Evolutionary conservation across 2,329 filamentous ascomycete genomes (phyloP).

Genomic region (Lecanicillium sp.): DNA sequence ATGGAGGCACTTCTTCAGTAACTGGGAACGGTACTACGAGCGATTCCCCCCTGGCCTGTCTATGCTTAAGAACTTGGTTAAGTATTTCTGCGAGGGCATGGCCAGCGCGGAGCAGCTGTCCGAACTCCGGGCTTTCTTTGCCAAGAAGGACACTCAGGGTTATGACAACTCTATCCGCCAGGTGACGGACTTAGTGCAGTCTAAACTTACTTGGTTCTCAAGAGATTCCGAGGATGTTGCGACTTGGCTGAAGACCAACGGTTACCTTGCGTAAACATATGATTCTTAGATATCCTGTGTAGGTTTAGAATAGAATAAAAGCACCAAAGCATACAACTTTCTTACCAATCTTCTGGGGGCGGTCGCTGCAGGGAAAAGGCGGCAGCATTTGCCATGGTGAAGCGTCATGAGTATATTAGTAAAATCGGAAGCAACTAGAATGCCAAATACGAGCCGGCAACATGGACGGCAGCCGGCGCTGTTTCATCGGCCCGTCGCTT

Average conservation of each 20-base stretch:
- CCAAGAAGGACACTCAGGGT: constrained; percentile 70
- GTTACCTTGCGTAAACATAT: constrained; percentile 20
- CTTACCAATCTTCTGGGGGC: no score
- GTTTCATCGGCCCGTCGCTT: no score
- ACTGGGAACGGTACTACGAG: constrained; percentile 69
- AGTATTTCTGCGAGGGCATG: constrained; percentile 76
- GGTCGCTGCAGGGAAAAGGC: no score
- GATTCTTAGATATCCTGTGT: background rate
- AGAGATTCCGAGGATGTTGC: constrained; percentile 69
- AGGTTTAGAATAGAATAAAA: background rate
- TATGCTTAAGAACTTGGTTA: constrained; percentile 80
- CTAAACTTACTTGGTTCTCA: constrained; percentile 76
- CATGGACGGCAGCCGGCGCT: no score
- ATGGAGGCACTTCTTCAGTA: constrained; percentile 75
- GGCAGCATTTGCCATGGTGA: no score
- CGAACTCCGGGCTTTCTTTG: constrained; percentile 75
- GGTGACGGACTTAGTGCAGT: constrained; percentile 74
- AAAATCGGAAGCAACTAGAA: no score
- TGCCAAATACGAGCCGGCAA: no score
- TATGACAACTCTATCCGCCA: constrained; percentile 89
- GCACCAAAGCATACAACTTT: background rate
- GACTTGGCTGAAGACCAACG: constrained; percentile 41
- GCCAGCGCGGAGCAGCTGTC: constrained; percentile 68
- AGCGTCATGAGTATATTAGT: no score
- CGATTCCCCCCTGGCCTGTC: constrained; percentile 77